These are phyloP conservation scores for Phytopythium chamaehyphon DNA, from an alignment of 352 stramenopile species.

Conservation along the genomic window DNA sequence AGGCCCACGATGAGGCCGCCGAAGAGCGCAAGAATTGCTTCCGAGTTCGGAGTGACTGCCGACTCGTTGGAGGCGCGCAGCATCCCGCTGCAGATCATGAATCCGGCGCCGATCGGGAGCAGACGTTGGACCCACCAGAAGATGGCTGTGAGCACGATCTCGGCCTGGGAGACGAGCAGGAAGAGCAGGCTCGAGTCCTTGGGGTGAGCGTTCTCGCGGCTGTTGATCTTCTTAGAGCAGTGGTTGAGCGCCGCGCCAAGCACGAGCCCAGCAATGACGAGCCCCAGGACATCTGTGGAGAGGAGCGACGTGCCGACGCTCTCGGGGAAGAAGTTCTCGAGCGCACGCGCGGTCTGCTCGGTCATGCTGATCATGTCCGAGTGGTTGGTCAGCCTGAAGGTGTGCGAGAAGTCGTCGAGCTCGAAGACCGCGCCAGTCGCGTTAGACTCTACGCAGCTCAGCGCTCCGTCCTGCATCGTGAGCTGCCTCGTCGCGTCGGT, in stretches of 20 bases:
- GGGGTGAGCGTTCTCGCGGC: conserved; percentile 7
- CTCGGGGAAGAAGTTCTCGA: conserved; percentile 27
- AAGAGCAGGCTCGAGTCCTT: conserved; percentile 36
- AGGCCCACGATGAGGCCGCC: conserved; percentile 45
- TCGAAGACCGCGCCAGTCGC: conserved; percentile 29
- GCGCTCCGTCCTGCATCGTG: conserved; percentile 26
- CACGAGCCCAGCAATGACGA: conserved; percentile 26
- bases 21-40: conserved; percentile 33
- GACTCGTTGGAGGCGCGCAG: conserved; percentile 16
- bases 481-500: conserved; percentile 21
- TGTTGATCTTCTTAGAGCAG: conserved; percentile 5
- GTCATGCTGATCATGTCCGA: conserved; percentile 13
- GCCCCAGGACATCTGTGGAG: conserved; percentile 28
- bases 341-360: conserved; percentile 22
- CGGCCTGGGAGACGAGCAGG: conserved; percentile 36
- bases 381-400: conserved; percentile 13
- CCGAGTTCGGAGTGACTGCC: conserved; percentile 9
- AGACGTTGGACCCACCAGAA: conserved; percentile 31
- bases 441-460: conserved; percentile 28
- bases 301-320: conserved; percentile 23
- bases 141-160: conserved; percentile 36
- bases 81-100: conserved; percentile 40
- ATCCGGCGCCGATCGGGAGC: conserved; percentile 35
- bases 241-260: conserved; percentile 27
- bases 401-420: conserved; percentile 43